Evolutionary conservation across 148 eudicot genomes (phyloP).

Genomic region (Nyssa sinensis): DNA sequence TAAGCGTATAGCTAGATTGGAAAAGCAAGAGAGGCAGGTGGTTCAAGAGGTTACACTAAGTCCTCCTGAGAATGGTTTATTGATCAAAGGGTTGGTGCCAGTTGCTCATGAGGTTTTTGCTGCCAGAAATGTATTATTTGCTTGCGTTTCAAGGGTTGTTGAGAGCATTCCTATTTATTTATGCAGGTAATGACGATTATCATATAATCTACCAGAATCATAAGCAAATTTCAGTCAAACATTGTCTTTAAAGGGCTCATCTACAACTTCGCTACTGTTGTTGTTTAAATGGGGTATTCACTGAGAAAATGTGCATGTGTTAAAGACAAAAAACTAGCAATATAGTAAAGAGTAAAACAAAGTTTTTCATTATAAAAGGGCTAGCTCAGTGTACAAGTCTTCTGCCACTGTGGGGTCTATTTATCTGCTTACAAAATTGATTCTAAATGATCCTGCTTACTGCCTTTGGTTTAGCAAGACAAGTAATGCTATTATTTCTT

Average conservation of each 20-base stretch:
- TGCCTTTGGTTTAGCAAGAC: background rate
- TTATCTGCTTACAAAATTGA: background rate
- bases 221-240: background rate
- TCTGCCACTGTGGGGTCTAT: no score
- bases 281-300: no score
- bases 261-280: no score
- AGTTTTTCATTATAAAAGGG: no score
- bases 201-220: background rate
- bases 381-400: no score
- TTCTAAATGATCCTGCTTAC: background rate
- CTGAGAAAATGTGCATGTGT: no score
- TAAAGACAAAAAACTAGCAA: background rate
- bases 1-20: slow-evolving; percentile 40
- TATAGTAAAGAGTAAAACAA: background rate
- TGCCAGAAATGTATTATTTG: slow-evolving; percentile 23
- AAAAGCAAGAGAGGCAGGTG: slow-evolving; percentile 27
- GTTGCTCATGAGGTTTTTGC: slow-evolving; percentile 39
- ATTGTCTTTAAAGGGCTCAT: background rate
- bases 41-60: slow-evolving; percentile 28
- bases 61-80: slow-evolving; percentile 45
- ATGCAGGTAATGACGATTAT: slow-evolving; percentile 28
- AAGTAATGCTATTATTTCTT: background rate
- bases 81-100: slow-evolving; percentile 34
- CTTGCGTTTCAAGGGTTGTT: slow-evolving; percentile 31
- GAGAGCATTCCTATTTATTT: slow-evolving; percentile 18